phyloP scores from a whole-genome alignment of 495 filamentous ascomycete species.

The Podospora appendiculata region DNA sequence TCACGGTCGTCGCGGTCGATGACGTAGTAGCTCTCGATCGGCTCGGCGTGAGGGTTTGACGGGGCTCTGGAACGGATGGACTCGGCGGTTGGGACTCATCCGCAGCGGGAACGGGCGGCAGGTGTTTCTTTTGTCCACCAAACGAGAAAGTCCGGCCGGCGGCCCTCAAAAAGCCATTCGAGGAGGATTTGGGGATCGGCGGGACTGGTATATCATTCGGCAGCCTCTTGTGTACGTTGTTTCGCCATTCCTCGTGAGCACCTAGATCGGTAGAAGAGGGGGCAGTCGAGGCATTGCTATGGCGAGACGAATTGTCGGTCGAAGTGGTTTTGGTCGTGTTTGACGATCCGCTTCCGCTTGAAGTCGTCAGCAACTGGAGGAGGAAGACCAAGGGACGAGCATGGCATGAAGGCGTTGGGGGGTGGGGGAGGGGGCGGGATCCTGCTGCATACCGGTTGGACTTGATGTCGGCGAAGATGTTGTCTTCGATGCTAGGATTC shows the following conservation, averaged over 20 bases:
- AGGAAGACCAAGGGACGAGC: neutral
- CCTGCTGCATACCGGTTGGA: conserved; percentile 43
- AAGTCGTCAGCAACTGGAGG: conserved; percentile 14
- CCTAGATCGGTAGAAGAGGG: conserved; percentile 62
- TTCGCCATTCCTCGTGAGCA: conserved; percentile 46
- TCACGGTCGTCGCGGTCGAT: conserved; percentile 57
- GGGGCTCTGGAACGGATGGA: conserved; percentile 20
- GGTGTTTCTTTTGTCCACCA: conserved; percentile 44
- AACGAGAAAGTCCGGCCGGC: conserved; percentile 73
- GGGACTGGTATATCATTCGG: conserved; percentile 51
- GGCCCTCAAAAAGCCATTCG: conserved; percentile 47
- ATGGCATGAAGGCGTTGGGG: no score
- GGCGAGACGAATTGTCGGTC: conserved; percentile 58
- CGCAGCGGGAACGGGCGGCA: conserved; percentile 36
- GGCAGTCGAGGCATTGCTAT: conserved; percentile 66
- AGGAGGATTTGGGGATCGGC: conserved; percentile 43
- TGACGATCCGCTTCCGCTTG: conserved; percentile 56
- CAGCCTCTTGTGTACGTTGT: conserved; percentile 36
- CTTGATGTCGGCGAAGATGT: conserved; percentile 47
- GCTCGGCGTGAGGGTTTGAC: conserved; percentile 20
- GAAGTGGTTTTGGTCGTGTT: conserved; percentile 55
- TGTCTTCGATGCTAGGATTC: conserved; percentile 41
- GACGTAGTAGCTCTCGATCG: conserved; percentile 37
- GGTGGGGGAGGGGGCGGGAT: neutral
- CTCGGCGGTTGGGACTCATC: conserved; percentile 31